Evolutionary conservation across 1,284 basidiomycete genomes (phyloP), one percentile per base, ranked within the genome.

Genomic region (Heterobasidion annosum): DNA sequence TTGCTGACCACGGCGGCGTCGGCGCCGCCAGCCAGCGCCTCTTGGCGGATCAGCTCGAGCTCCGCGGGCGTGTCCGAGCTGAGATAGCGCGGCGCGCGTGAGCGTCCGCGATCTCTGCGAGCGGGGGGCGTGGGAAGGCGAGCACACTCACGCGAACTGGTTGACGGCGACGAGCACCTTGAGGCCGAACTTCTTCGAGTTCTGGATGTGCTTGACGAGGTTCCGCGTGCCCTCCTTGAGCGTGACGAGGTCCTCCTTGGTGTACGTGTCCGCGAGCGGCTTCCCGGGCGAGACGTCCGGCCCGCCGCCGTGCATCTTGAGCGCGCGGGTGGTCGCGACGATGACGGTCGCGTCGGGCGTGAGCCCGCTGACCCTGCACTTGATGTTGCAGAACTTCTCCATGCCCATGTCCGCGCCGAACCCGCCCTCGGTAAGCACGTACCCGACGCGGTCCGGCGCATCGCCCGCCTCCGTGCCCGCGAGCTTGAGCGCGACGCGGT

Each of bases 321-420:
- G 76, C 18, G 96, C 96, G 59, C 96, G 89, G 43, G 97, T 96
- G 0, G 96, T 99, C 1, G 97, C 97, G 51, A 99, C 96, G 61
- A 99, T 91, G 58, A 99, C 85, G 35, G 90, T 89, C 1, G 94
- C 96, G 70, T 99, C 93, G 15, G 97, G 97, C 55, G 77, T 86
- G 60, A 99, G 82, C 34, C 94, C 96, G 59, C 91, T 95, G 55
- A 93, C 81, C 56, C 97, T 86, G 69, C 96, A 98, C 74, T 99
- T 99, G 81, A 99, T 99, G 75, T 99, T 98, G 81, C 94, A 98
- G 81, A 99, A 99, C 73, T 99, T 95, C 74, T 95, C 92, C 91
- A 95, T 93, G 59, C 94, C 96, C 83, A 99, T 99, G 71, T 99
- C 96, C 25, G 97, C 96, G 59, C 96, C 97, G 70, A 99, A 99